Evolutionary conservation across 495 filamentous ascomycete species (phyloP), one percentile per base, ranked within the genome.

Genomic region (Aspergillus biplanus): DNA sequence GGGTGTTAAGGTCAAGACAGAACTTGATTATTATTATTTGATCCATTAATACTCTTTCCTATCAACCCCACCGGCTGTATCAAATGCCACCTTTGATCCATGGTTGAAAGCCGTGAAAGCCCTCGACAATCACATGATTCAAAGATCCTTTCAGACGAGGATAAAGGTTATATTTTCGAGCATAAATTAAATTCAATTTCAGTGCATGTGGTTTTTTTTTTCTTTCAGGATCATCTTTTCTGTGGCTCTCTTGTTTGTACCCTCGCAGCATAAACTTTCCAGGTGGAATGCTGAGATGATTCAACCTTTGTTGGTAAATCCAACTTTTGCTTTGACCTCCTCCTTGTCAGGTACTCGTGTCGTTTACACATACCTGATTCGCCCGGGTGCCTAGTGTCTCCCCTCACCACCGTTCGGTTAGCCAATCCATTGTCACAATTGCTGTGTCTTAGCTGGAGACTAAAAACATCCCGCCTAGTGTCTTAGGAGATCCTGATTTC

Each of bases 401-500:
- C 31, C 53, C 65, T 66, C 67, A 67, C 47, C 52, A 27, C 12
- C 37, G 8, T 54, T 33, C 52, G 67, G 73, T 67, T 66, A 49
- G 13, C 72, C 73, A 73, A 73, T 73, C 67, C 57, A 39, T 60
- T 52, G 60, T 48, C 61, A 54, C 63, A 55, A 65, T 65, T 37
- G 21, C 44, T 44, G 52, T 37, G 13, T 68, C 55, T 61, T 64
- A 59, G 59, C 55, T 61, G 62, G 55, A 48, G 56, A 54, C 59
- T 68, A 63, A 59, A 32, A 33, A 70, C 69, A 78, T 73, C 69
- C 67, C 70, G 66, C 63, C 69, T 69, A 70, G 71, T 72, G 70
- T 65, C 71, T 58, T 62, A 68, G 48, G 68, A 68, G 70, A 69
- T 67, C 62, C 71, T 72, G 70, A 58, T 69, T 68, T 59, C 68